A percentile compares a stretch with the other conserved stretches of the same genome.
phyloP scores from a whole-genome alignment of 208 protist species.

The Wallacemonas sp. region DNA sequence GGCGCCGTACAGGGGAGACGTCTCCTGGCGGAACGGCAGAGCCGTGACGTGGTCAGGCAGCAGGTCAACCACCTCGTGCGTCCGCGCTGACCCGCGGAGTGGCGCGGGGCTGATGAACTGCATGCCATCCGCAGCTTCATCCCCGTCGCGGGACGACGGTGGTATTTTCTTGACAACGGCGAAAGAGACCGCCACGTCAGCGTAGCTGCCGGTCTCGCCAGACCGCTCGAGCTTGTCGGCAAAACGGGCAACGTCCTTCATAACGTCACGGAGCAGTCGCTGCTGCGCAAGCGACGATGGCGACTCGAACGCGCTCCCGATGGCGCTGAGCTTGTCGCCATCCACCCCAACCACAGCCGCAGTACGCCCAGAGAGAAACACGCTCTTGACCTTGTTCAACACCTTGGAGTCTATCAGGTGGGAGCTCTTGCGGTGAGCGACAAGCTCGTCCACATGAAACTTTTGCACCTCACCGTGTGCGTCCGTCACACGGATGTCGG shows the following conservation, averaged over 20 bases:
- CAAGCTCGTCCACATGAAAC: slow-evolving; percentile 39
- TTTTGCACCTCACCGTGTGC: slow-evolving; percentile 5
- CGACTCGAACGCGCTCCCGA: slow-evolving; percentile 29
- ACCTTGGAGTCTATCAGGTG: slow-evolving; percentile 31
- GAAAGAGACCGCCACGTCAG: slow-evolving; percentile 6
- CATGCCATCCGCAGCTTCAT: not conserved
- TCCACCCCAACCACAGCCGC: slow-evolving; percentile 40
- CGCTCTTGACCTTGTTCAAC: slow-evolving; percentile 23
- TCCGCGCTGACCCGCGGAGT: not conserved
- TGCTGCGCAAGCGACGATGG: slow-evolving; percentile 41
- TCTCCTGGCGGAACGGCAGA: slow-evolving; percentile 20
- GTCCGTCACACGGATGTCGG: slow-evolving; percentile 13
- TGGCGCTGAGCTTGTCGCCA: slow-evolving; percentile 12
- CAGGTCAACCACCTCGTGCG: slow-evolving; percentile 41
- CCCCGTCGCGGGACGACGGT: not conserved
- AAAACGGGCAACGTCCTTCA: not conserved
- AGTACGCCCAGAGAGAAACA: slow-evolving; percentile 29
- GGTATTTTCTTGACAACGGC: slow-evolving; percentile 13
- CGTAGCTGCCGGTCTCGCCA: not conserved
- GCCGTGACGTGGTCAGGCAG: slow-evolving; percentile 17
- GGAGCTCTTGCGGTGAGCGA: slow-evolving; percentile 34
- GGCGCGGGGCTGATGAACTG: not conserved
- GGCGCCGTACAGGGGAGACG: slow-evolving; percentile 28
- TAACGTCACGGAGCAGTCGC: slow-evolving; percentile 17
- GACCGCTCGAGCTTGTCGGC: not conserved